phyloP scores from a whole-genome alignment of 495 filamentous ascomycete genomes.

The Penicillium waksmanii region DNA sequence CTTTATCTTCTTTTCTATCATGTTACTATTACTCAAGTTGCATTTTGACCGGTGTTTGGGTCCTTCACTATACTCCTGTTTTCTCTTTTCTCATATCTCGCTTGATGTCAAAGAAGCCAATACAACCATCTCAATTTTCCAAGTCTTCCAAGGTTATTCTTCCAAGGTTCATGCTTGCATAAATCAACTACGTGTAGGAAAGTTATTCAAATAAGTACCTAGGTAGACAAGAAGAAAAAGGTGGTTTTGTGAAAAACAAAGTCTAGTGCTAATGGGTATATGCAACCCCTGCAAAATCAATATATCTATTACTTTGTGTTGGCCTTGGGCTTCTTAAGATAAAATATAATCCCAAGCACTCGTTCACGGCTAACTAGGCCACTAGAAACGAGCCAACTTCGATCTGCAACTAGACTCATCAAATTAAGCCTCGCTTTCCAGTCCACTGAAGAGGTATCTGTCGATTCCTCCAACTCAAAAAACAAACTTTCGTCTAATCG shows the following conservation, averaged over 20 bases:
- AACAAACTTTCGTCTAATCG: constrained; percentile 11
- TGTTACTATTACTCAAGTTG: constrained; percentile 23
- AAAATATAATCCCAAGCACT: constrained; percentile 6
- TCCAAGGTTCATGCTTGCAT: not conserved
- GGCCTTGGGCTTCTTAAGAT: not conserved
- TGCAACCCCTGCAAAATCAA: not conserved
- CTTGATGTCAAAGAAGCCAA: constrained; percentile 6
- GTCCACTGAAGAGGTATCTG: constrained; percentile 1
- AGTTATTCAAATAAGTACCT: not conserved
- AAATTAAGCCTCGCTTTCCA: constrained; percentile 11
- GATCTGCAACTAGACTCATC: constrained; percentile 12
- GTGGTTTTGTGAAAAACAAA: not conserved
- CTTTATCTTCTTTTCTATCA: constrained; percentile 15
- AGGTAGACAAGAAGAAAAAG: not conserved
- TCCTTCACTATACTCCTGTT: constrained; percentile 16
- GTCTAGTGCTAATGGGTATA: constrained; percentile 3
- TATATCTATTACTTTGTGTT: not conserved
- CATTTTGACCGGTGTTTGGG: constrained; percentile 30
- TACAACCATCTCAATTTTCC: not conserved
- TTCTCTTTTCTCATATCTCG: constrained; percentile 11
- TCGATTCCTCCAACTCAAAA: constrained; percentile 8
- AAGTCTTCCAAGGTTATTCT: not conserved
- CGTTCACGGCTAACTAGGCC: constrained; percentile 17
- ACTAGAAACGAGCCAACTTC: constrained; percentile 2
- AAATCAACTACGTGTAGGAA: not conserved